Evolutionary conservation across 2,329 filamentous ascomycete genomes (phyloP), one percentile per base, ranked within the genome.

Genomic region (Ceratocystis huliohia): DNA sequence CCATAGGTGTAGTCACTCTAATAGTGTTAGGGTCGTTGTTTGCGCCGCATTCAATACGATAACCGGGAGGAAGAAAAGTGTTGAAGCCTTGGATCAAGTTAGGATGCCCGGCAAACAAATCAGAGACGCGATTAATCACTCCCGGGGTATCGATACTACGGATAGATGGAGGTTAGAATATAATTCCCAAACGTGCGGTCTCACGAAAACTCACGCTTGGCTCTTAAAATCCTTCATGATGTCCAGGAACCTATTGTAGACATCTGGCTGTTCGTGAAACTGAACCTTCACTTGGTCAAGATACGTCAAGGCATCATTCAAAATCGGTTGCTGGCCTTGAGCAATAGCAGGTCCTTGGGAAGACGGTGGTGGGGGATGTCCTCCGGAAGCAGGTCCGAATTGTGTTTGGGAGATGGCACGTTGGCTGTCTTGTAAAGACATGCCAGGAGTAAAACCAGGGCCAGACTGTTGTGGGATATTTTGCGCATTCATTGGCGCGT

Each of bases 191-290:
- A 57, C 30, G 1, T 37, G 17, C 20, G 20, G 33, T 48, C 57
- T 50, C 20, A 50, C 8, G 25, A 17, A 61, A 66, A 82, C 88
- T 78, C 80, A 92, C 84, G 92, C 91, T 77, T 96, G 93, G 72
- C 91, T 96, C 77, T 99, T 99, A 75, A 99, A 99, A 72, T 99
- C 94, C 74, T 99, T 99, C 94, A 99, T 99, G 62, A 99, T 99
- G 72, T 99, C 94, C 59, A 99, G 78, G 72, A 99, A 97, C 46
- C 89, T 83, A 73, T 97, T 97, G 73, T 99, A 99, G 0, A 99
- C 94, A 75, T 97, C 93, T 3, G 94, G 92, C 71, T 96, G 91
- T 69, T 97, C 93, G 68, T 91, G 89, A 71, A 99, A 99, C 73
- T 96, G 92, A 33, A 97, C 92, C 76, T 99, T 99, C 70, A 99